Conservation (phyloP, 1,284 basidiomycete species). For the Meira miltonrushii region DNA sequence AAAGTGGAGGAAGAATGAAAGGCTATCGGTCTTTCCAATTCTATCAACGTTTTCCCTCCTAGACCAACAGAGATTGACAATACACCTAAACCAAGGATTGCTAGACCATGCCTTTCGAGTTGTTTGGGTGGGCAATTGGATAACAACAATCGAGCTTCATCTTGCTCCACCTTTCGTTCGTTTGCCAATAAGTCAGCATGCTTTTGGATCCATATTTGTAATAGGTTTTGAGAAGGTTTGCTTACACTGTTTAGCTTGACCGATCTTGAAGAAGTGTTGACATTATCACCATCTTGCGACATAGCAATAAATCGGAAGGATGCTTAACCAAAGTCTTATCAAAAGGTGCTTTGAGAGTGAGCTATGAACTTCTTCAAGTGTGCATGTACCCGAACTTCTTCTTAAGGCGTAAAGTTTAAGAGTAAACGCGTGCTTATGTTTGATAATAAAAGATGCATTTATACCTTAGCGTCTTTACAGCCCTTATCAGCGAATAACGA, state of each 20-base stretch:
- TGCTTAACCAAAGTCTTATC: too few relatives aligned
- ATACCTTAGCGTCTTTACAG: too few relatives aligned
- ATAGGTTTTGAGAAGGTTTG: constrained; percentile 21
- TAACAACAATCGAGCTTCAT: constrained; percentile 71
- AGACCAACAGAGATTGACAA: constrained; percentile 70
- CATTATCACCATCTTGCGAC: too few relatives aligned
- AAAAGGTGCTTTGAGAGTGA: too few relatives aligned
- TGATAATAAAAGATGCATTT: too few relatives aligned
- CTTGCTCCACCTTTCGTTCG: constrained; percentile 77
- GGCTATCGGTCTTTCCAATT: constrained; percentile 75
- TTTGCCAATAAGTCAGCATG: constrained; percentile 66
- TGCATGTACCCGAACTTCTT: too few relatives aligned
- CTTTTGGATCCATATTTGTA: constrained; percentile 64
- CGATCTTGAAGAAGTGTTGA: too few relatives aligned
- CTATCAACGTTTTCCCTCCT: constrained; percentile 88
- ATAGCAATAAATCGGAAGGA: too few relatives aligned
- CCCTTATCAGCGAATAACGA: too few relatives aligned
- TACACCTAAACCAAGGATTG: constrained; percentile 69
- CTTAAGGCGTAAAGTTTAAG: too few relatives aligned
- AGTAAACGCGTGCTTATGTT: too few relatives aligned
- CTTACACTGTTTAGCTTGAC: not conserved
- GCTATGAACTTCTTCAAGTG: too few relatives aligned
- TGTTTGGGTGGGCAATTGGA: constrained; percentile 77
- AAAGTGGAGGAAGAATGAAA: constrained; percentile 69
- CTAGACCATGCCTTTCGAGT: constrained; percentile 79